Evolutionary conservation across 495 filamentous ascomycete genomes (phyloP), one percentile per base, ranked within the genome.

Genomic region (Xylona heveae): DNA sequence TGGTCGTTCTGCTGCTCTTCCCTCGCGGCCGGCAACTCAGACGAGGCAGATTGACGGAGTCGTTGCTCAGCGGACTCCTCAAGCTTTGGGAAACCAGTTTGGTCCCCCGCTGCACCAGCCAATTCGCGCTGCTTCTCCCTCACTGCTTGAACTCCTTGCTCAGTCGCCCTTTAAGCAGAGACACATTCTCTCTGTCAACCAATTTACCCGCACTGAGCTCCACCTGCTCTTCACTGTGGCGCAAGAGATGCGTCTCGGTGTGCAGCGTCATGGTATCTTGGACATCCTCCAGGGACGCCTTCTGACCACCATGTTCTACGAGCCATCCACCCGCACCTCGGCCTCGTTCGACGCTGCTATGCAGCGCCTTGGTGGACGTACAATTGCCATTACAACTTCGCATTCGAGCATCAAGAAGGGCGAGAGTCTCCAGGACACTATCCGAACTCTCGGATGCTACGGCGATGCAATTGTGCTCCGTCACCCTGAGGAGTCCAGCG

Each of bases 291-390:
- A 75, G 44, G 82, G 83, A 20, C 71, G 76, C 25, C 58, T 95
- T 17, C 66, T 97, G 17, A 76, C 71, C 58, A 84, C 78, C 1
- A 70, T 95, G 57, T 97, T 97, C 69, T 97, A 78, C 55, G 88
- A 97, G 60, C 85, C 88, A 2, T 94, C 84, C 1, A 97, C 88
- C 4, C 69, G 88, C 20, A 97, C 88, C 7, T 95, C 85, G 10
- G 73, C 80, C 28, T 97, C 88, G 16, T 97, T 97, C 44, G 90
- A 97, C 45, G 73, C 84, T 19, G 90, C 88, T 24, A 97, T 97
- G 88, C 84, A 94, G 61, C 74, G 90, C 9, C 71, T 97, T 5
- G 88, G 88, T 25, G 88, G 88, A 17, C 63, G 74, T 16, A 79
- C 72, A 18, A 62, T 95, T 30, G 58, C 71, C 38, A 74, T 94